These are phyloP conservation scores for Laetiporus sulphureus DNA, from an alignment of 1,284 basidiomycete species.

Conservation along the genomic window DNA sequence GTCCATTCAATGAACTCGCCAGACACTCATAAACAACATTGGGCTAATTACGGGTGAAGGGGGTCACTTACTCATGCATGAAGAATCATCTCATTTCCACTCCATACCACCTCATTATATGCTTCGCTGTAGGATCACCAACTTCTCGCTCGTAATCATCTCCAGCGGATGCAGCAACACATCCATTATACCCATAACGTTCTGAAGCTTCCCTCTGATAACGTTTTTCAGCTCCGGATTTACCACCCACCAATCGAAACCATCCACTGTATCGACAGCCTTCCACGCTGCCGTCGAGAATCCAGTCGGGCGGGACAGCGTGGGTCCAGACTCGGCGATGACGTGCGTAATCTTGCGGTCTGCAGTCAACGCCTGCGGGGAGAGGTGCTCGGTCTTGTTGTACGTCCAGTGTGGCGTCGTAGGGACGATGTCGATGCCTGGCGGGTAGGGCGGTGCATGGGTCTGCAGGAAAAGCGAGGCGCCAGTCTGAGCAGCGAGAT, in stretches of 20 bases:
- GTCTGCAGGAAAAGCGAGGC: slow-evolving; percentile 84
- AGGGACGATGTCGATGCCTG: slow-evolving; percentile 15
- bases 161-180: slow-evolving; percentile 21
- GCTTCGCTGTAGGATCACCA: slow-evolving; percentile 46
- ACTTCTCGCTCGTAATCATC: slow-evolving; percentile 36
- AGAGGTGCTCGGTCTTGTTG: slow-evolving; percentile 71
- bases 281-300: slow-evolving; percentile 30
- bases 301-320: slow-evolving; percentile 8
- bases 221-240: slow-evolving; percentile 17
- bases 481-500: slow-evolving; percentile 85
- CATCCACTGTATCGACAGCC: slow-evolving; percentile 35
- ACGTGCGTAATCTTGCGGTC: slow-evolving; percentile 48
- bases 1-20: too few species aligned
- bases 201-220: slow-evolving; percentile 13
- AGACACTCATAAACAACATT: too few species aligned
- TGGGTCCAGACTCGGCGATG: slow-evolving; percentile 38
- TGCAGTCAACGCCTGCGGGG: slow-evolving; percentile 33
- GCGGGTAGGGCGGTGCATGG: slow-evolving; percentile 46
- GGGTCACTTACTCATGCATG: too few species aligned
- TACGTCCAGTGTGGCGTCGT: slow-evolving; percentile 49
- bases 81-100: too few species aligned
- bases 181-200: slow-evolving; percentile 21
- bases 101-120: too few species aligned
- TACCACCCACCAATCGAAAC: slow-evolving; percentile 44
- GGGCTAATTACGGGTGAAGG: too few species aligned